These are phyloP conservation scores for Dactylis glomerata DNA, from an alignment of 176 grass and related monocot species.

Conservation along the genomic window DNA sequence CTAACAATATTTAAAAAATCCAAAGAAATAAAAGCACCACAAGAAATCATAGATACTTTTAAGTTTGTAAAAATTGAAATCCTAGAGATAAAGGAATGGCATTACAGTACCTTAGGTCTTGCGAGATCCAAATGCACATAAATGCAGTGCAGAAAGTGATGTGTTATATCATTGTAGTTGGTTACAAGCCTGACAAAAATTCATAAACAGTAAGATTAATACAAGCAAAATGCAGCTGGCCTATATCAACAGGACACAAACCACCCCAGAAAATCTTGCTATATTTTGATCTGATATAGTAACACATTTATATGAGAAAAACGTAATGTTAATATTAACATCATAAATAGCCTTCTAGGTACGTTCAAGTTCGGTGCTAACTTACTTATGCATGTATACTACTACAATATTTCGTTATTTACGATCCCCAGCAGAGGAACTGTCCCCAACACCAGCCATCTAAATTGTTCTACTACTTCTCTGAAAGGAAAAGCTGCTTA, in stretches of 20 bases:
- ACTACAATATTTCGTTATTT: not conserved
- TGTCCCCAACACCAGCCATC: not conserved
- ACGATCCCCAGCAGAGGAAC: not conserved
- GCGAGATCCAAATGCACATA: conserved; percentile 74
- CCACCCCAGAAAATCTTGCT: not conserved
- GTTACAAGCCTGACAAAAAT: conserved; percentile 55
- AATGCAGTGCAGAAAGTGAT: conserved; percentile 85
- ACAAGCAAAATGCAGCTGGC: not conserved
- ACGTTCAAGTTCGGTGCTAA: not conserved
- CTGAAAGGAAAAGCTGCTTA: not conserved
- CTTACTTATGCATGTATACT: conserved; percentile 13
- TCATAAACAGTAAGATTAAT: conserved; percentile 20
- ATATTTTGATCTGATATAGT: not conserved
- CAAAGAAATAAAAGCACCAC: not conserved
- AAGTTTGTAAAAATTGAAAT: conserved; percentile 4
- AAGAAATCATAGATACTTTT: not conserved
- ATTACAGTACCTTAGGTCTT: conserved; percentile 55
- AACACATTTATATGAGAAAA: not conserved
- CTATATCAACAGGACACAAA: not conserved
- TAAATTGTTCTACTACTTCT: not conserved
- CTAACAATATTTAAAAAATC: not conserved
- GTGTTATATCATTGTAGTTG: conserved; percentile 79
- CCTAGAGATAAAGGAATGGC: not conserved
- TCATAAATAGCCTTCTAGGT: not conserved
- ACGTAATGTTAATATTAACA: not conserved